Conservation (phyloP, 805 yeast species). For the Danielozyma ontarioensis region DNA sequence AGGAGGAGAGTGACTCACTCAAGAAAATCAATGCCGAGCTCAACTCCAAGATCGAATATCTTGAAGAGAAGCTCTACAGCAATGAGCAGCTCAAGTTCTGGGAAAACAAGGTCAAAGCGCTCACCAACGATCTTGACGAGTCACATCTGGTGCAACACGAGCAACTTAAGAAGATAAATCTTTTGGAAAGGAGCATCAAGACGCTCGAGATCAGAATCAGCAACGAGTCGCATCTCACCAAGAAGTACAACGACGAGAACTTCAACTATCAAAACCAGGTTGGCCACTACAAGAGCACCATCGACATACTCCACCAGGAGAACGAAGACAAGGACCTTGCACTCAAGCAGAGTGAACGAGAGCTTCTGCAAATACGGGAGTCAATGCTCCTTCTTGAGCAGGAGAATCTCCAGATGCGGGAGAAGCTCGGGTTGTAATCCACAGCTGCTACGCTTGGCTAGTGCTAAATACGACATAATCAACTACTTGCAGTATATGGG, state of each 20-base stretch:
- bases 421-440: constrained; percentile 23
- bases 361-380: constrained; percentile 51
- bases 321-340: constrained; percentile 39
- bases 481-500: too few species aligned
- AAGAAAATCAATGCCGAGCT: constrained; percentile 52
- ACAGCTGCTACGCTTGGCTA: too few species aligned
- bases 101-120: constrained; percentile 48
- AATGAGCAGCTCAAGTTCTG: constrained; percentile 56
- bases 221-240: constrained; percentile 45
- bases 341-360: constrained; percentile 49
- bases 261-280: constrained; percentile 50
- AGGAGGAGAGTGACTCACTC: constrained; percentile 65
- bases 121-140: constrained; percentile 47
- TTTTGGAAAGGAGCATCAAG: constrained; percentile 48
- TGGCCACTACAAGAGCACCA: constrained; percentile 30
- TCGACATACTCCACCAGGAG: constrained; percentile 36
- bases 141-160: constrained; percentile 47
- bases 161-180: constrained; percentile 45
- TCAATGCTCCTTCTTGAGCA: constrained; percentile 47
- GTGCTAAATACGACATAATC: too few species aligned
- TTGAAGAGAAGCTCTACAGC: constrained; percentile 46
- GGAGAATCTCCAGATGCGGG: constrained; percentile 55
- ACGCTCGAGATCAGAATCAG: constrained; percentile 49
- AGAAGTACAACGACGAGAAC: constrained; percentile 55
- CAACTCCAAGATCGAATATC: constrained; percentile 35